A percentile compares a stretch with the other conserved stretches of the same genome.
Conservation (phyloP, 169 alveolate genomes). For the Besnoitia besnoiti region DNA sequence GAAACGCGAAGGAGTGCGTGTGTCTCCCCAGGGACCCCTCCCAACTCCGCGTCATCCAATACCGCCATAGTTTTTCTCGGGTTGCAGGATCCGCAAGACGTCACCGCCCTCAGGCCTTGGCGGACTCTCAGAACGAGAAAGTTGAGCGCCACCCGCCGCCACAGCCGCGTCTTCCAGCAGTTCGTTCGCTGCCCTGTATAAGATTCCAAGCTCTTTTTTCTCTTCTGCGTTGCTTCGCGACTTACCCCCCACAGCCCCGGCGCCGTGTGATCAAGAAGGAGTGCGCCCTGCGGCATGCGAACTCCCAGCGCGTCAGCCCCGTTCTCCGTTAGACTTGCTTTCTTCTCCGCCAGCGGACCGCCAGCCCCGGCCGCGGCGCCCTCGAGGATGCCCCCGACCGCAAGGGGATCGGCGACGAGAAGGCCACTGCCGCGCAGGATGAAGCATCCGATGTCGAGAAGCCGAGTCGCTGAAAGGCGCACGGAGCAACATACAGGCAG, state of each 20-base stretch:
- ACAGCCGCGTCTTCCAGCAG: neutral
- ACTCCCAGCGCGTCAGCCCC: neutral
- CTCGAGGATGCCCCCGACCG: neutral
- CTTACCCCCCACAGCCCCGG: constrained; percentile 27
- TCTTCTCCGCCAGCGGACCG: neutral
- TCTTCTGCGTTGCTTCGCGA: neutral
- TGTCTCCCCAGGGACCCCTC: too few species aligned
- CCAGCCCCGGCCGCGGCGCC: neutral
- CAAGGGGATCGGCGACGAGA: neutral
- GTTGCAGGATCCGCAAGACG: too few species aligned
- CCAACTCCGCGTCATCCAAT: too few species aligned
- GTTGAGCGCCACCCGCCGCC: too few species aligned
- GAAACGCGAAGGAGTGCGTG: too few species aligned
- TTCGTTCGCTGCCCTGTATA: neutral
- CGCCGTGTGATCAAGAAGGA: neutral
- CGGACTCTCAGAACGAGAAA: too few species aligned
- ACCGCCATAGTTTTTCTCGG: too few species aligned
- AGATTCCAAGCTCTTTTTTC: too few species aligned
- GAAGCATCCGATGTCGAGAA: constrained; percentile 23
- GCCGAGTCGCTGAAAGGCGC: constrained; percentile 12
- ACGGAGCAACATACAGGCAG: too few species aligned
- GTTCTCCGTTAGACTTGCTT: neutral
- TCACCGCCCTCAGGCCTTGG: too few species aligned
- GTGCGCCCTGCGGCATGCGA: neutral
- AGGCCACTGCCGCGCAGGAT: neutral